phyloP scores from a whole-genome alignment of 139 green algal species.

The Coelastrella sp. region DNA sequence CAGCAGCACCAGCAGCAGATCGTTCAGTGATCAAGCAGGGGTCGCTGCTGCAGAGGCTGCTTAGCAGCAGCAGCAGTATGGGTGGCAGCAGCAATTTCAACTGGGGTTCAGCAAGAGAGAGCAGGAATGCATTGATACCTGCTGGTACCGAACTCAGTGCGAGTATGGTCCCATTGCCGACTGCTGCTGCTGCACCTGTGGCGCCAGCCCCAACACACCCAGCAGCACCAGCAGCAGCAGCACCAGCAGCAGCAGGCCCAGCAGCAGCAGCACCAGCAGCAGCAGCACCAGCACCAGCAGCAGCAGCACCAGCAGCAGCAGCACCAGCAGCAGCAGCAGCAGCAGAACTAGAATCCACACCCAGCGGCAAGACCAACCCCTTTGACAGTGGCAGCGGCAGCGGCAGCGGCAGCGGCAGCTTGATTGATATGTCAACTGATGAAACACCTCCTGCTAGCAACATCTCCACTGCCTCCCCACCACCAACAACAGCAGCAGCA shows the following conservation, averaged over 20 bases:
- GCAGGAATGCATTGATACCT: background rate
- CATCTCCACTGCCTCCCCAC: background rate
- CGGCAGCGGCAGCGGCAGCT: background rate
- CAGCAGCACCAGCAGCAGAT: background rate
- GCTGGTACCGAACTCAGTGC: background rate
- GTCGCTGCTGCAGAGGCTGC: slow-evolving; percentile 21
- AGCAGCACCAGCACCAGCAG: background rate
- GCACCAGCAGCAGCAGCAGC: background rate
- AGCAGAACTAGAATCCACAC: too few species aligned
- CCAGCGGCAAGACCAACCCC: background rate
- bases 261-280: background rate
- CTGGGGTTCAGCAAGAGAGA: background rate
- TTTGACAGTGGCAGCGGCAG: background rate
- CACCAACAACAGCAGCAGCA: background rate
- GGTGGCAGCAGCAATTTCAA: background rate
- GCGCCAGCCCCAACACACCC: too few species aligned
- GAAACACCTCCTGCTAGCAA: too few species aligned
- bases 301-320: slow-evolving; percentile 3
- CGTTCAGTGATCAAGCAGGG: slow-evolving; percentile 5
- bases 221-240: background rate
- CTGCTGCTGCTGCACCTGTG: too few species aligned
- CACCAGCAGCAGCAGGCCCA: background rate
- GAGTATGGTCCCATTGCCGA: background rate
- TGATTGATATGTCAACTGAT: too few species aligned
- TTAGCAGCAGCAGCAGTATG: slow-evolving; percentile 13